These are phyloP conservation scores for Mortierella claussenii DNA, from an alignment of 192 early-diverging fungal genomes.

Conservation along the genomic window DNA sequence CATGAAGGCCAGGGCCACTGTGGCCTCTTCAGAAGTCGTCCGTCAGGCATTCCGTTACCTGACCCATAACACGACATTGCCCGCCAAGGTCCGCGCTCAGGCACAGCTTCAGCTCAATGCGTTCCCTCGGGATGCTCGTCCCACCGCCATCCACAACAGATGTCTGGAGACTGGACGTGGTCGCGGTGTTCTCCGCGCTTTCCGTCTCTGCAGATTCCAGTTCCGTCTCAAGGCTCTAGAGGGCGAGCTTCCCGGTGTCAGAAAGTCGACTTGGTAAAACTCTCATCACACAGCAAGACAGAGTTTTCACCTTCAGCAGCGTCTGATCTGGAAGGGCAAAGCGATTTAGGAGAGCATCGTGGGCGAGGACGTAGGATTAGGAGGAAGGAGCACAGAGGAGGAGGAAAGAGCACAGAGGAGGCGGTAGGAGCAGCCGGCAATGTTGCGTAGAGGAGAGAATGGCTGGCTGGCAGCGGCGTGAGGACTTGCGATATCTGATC, in stretches of 20 bases:
- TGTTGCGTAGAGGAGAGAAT: too few relatives aligned
- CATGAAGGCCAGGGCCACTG: slow-evolving; percentile 74
- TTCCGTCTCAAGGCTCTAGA: slow-evolving; percentile 83
- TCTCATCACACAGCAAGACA: too few relatives aligned
- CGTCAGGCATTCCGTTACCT: slow-evolving; percentile 82
- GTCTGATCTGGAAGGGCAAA: too few relatives aligned
- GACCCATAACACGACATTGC: slow-evolving; percentile 79
- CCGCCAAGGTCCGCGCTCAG: slow-evolving; percentile 78
- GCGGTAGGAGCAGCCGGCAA: too few relatives aligned
- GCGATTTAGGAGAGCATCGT: too few relatives aligned
- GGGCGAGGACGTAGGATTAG: too few relatives aligned
- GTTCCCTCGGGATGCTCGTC: slow-evolving; percentile 70
- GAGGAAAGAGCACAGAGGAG: too few relatives aligned
- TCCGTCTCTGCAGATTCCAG: slow-evolving; percentile 80
- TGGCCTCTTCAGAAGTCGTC: slow-evolving; percentile 73
- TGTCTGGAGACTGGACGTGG: slow-evolving; percentile 81
- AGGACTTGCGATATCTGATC: too few relatives aligned
- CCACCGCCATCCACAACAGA: slow-evolving; percentile 75
- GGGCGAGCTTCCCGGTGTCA: slow-evolving; percentile 83
- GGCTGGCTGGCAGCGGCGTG: too few relatives aligned
- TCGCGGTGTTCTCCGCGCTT: slow-evolving; percentile 79
- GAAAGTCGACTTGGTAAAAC: slow-evolving; percentile 83
- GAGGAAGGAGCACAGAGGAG: too few relatives aligned
- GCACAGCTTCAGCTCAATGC: slow-evolving; percentile 79
- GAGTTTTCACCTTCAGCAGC: too few relatives aligned